These are phyloP conservation scores for Petasospora fabianii DNA, from an alignment of 1,139 yeast genomes.

Conservation along the genomic window DNA sequence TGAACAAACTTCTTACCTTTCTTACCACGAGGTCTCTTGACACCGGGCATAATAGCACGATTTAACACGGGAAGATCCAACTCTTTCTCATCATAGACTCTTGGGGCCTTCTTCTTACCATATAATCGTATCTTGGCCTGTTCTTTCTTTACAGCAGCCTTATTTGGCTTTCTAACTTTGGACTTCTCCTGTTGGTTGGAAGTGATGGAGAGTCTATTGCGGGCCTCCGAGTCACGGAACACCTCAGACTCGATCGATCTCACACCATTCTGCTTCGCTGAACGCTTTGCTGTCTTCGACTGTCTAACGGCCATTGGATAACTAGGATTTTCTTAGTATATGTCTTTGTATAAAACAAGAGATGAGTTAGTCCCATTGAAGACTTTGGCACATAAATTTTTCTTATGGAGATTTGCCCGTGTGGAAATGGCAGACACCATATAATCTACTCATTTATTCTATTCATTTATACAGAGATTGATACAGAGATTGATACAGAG, in stretches of 20 bases:
- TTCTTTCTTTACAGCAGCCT: constrained; percentile 57
- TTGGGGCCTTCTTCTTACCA: constrained; percentile 59
- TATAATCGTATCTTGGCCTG: constrained; percentile 62
- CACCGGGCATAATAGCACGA: constrained; percentile 83
- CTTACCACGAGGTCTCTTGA: constrained; percentile 72
- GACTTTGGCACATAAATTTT: constrained; percentile 1
- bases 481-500: neutral
- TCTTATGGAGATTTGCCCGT: neutral
- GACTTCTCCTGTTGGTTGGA: constrained; percentile 67
- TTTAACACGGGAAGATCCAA: constrained; percentile 75
- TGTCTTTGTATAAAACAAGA: neutral
- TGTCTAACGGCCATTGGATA: constrained; percentile 63
- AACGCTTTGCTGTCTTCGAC: constrained; percentile 56
- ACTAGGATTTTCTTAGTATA: constrained; percentile 1
- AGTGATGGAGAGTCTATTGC: constrained; percentile 56
- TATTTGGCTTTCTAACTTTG: constrained; percentile 46
- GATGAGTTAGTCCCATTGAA: too few relatives aligned
- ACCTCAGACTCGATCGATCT: constrained; percentile 67
- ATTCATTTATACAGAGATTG: neutral
- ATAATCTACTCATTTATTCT: neutral
- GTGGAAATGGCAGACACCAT: neutral
- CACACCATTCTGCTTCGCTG: constrained; percentile 46
- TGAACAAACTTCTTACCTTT: constrained; percentile 89
- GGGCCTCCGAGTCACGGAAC: constrained; percentile 56
- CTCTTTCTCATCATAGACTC: constrained; percentile 71